These are phyloP conservation scores for Verticillium longisporum DNA, from an alignment of 2,329 filamentous ascomycete genomes.

Conservation along the genomic window DNA sequence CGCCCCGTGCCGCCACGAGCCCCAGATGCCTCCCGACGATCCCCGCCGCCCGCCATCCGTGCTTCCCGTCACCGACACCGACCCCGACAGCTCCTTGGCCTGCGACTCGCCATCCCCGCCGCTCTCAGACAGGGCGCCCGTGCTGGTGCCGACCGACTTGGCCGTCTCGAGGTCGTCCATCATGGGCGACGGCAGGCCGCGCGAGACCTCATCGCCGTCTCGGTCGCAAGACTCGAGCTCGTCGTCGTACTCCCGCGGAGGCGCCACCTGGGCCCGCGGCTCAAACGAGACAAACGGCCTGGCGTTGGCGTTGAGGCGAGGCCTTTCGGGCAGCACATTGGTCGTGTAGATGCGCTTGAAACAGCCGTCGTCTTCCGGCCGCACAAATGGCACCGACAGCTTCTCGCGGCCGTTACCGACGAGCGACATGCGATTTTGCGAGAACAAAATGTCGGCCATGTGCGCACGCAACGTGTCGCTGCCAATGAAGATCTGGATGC, in stretches of 20 bases:
- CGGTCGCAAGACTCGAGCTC: conserved; percentile 7
- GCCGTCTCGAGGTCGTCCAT: conserved; percentile 10
- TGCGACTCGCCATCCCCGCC: conserved; percentile 36
- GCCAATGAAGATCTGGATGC: conserved; percentile 81
- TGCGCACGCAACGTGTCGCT: conserved; percentile 81
- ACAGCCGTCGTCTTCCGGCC: conserved; percentile 76
- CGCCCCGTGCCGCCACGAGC: conserved; percentile 60
- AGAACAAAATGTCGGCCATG: conserved; percentile 86
- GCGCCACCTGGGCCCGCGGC: conserved; percentile 12
- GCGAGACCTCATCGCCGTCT: conserved; percentile 15
- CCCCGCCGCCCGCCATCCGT: conserved; percentile 29
- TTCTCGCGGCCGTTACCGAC: conserved; percentile 84
- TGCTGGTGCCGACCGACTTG: conserved; percentile 3
- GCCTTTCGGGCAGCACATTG: conserved; percentile 45
- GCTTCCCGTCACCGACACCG: conserved; percentile 4
- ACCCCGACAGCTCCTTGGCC: conserved; percentile 12
- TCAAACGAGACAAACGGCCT: conserved; percentile 30
- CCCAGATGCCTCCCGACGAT: conserved; percentile 55
- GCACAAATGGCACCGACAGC: conserved; percentile 82
- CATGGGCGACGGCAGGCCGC: conserved; percentile 1
- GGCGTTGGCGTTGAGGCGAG: conserved; percentile 50
- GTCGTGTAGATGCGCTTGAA: conserved; percentile 73
- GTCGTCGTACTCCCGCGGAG: background rate
- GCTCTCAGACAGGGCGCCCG: conserved; percentile 27
- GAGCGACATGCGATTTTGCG: conserved; percentile 80